Base-by-base conservation (phyloP, 73 alveolate species). In the Symbiodinium natans region DNA sequence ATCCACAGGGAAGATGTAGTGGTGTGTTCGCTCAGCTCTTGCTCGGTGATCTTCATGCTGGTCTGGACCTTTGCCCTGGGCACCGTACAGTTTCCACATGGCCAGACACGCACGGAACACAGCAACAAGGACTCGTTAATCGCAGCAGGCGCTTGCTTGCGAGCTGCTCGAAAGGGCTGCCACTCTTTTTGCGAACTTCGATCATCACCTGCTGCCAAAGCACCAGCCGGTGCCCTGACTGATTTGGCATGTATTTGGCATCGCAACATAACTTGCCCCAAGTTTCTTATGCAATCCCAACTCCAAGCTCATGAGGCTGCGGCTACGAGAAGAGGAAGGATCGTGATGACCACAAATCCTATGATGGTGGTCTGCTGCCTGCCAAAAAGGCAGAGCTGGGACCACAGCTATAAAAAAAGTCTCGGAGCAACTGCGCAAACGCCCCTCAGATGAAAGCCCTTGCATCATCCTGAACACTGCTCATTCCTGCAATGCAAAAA, bases 1-100 rank as follows among this genome's bases (percentile, higher is more conserved):
- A 90, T 59, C 97, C 97, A 90, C 80, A 90, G 39, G 38, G 97
- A 90, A 3, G 97, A 90, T 27, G 97, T 90, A 40, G 89, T 90
- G 75, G 52, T 40, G 52, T 90, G 97, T 31, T 90, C 97, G 17
- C 88, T 73, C 48, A 90, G 88, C 63, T 90, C 97, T 42, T n/a
- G 19, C 88, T 90, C 89, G n/a, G 97, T 90, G 97, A 90, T 90
- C 88, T 90, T 90, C 97, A 41, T 23, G 80, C 89, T 71, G 59
- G 97, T 90, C 48, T 90, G 97, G 3, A 71, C 54, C 19, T 75
- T 27, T 23, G 97, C 21, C 97, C 97, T 90, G 7, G 52, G 54
- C 34, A 25, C n/a, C n/a, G n/a, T n/a, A n/a, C n/a, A n/a, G n/a
- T n/a, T n/a, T n/a, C n/a, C n/a, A n/a, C n/a, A n/a, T n/a, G n/a